A percentile compares a stretch with the other conserved stretches of the same genome.
Evolutionary conservation across 176 grass and related monocot genomes (phyloP).

Genomic region (Tillandsia leiboldiana): DNA sequence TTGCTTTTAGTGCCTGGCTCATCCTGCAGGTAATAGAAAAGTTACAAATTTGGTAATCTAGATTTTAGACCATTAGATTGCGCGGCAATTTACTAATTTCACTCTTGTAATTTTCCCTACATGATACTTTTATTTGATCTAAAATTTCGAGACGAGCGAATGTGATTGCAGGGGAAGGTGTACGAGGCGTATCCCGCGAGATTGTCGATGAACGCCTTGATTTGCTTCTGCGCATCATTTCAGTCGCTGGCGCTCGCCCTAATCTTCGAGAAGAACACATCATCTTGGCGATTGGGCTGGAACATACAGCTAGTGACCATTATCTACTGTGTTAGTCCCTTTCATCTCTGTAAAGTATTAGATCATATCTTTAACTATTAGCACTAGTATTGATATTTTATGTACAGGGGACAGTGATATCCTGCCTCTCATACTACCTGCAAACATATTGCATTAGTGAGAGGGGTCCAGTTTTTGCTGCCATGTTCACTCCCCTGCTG

Average conservation of each 20-base stretch:
- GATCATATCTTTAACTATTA: not conserved
- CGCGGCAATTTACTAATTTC: no score
- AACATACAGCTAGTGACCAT: constrained; percentile 19
- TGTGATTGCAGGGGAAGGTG: constrained; percentile 10
- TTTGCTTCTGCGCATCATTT: constrained; percentile 18
- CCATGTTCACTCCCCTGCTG: constrained; percentile 14
- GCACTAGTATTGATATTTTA: not conserved
- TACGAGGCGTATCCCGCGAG: constrained; percentile 13
- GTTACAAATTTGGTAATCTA: not conserved
- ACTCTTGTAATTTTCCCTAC: no score
- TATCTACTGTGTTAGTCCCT: constrained; percentile 14
- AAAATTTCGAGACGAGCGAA: not conserved
- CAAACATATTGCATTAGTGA: constrained; percentile 15
- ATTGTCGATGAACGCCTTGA: constrained; percentile 15
- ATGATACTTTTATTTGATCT: not conserved
- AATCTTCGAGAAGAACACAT: constrained; percentile 15
- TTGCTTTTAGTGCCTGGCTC: constrained; percentile 15
- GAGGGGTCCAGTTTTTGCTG: constrained; percentile 20
- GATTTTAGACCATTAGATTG: no score
- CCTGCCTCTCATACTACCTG: constrained; percentile 15
- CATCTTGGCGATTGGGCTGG: constrained; percentile 17
- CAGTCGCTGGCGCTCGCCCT: constrained; percentile 17
- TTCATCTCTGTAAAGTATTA: not conserved
- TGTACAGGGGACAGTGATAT: constrained; percentile 15
- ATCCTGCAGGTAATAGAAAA: constrained; percentile 13